Base-by-base conservation (phyloP, 1,284 basidiomycete species). In the Vanrija sp. region DNA sequence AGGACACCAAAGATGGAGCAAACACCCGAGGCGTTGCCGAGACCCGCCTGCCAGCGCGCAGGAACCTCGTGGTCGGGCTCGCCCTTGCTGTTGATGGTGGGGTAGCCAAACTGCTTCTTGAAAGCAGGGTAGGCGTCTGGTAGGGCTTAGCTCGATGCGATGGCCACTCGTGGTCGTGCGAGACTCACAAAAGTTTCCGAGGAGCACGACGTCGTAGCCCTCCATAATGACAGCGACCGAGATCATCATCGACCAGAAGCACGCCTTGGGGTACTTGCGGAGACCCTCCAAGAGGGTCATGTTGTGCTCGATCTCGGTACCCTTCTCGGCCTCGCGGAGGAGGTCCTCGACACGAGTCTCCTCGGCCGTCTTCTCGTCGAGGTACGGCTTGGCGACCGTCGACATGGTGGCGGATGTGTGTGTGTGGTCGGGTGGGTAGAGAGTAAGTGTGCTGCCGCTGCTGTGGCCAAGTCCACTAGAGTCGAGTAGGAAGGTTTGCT, bases 261-360 rank as follows among this genome's bases (percentile, higher is more conserved):
- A 19, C 9, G 43, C 43, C 43, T 45, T 45, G 43, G 21, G 43
- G 43, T 45, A 45, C 43, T 46, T 55, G 12, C 48, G 48, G 9
- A 55, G 5, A 4, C 43, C 42, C 19, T 19, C 19, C 9, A 10
- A 18, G 38, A 55, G 25, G 26, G 47, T 40, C 42, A 55, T 43
- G 14, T 26, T 18, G 25, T 42, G 26, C 28, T 55, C 53, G 38
- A 29, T 34, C 18, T 46, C 48, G 10, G 43, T 25, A 3, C 48
- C 53, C 38, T 44, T 44, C 45, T 51, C 39, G 3, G 54, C 54
- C 19, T 51, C 44, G 15, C 38, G 39, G 39, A 51, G 21, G 21
- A 51, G 49, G 44, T 48, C 28, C 21, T 46, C 44, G 44, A 46
- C 21, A 12, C 21, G 21, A n/a, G 44, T 26, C 44, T 46, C 21